Percentiles rank a stretch among this genome's conserved stretches.
These are phyloP conservation scores for Apostasia ramifera DNA, from an alignment of 106 monocot genomes.

Conservation along the genomic window DNA sequence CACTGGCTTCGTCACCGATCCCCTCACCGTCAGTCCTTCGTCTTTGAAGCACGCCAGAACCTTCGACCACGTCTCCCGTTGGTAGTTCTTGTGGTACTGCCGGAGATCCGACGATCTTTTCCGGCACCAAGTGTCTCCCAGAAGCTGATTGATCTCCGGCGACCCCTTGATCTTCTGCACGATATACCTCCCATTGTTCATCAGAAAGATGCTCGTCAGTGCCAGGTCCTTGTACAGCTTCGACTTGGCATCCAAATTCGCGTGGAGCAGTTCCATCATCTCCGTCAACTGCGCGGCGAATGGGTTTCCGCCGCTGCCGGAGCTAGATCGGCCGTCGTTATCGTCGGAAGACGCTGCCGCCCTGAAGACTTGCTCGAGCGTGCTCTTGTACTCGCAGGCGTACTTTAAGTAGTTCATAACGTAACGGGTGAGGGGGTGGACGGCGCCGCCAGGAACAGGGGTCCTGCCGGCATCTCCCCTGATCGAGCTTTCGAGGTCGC, in stretches of 20 bases:
- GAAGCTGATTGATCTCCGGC: constrained; percentile 34
- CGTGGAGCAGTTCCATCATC: constrained; percentile 52
- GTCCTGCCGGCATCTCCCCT: constrained; percentile 8
- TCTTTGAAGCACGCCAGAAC: constrained; percentile 22
- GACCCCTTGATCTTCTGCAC: constrained; percentile 58
- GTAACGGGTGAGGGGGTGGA: constrained; percentile 21
- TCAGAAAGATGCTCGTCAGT: constrained; percentile 56
- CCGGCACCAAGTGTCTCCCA: constrained; percentile 21
- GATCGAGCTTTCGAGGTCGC: constrained; percentile 27
- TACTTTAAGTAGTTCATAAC: constrained; percentile 24
- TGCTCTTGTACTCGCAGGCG: constrained; percentile 18
- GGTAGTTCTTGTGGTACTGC: constrained; percentile 28
- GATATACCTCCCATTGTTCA: constrained; percentile 83
- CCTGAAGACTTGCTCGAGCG: constrained; percentile 14
- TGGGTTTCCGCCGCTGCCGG: constrained; percentile 1
- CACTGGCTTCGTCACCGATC: constrained; percentile 11
- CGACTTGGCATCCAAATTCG: constrained; percentile 48
- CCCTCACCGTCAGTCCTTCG: constrained; percentile 12
- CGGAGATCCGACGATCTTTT: constrained; percentile 19
- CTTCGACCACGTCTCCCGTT: constrained; percentile 23
- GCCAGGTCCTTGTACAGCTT: constrained; percentile 61
- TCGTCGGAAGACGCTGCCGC: background rate
- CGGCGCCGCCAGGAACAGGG: constrained; percentile 18
- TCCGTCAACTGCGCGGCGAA: constrained; percentile 32
- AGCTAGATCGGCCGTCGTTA: background rate